phyloP scores from a whole-genome alignment of 345 rosid genomes.

The Sisymbrium altissimum region DNA sequence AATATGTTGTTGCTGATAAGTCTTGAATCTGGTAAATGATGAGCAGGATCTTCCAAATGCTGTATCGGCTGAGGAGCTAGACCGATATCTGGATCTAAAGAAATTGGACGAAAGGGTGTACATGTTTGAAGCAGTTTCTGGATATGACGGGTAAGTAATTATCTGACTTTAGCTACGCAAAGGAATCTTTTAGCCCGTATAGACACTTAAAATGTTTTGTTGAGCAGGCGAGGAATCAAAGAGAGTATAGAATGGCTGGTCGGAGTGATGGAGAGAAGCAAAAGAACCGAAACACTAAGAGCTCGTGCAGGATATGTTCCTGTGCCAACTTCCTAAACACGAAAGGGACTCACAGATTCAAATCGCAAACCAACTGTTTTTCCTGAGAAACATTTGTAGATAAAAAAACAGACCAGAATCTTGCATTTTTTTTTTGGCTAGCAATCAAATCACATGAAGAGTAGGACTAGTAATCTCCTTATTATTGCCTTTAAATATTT shows the following conservation, averaged over 20 bases:
- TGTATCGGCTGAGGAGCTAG: constrained; percentile 81
- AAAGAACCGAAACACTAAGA: constrained; percentile 86
- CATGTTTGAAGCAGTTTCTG: constrained; percentile 94
- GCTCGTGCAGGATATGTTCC: constrained; percentile 54
- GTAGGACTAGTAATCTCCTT: constrained; percentile 18
- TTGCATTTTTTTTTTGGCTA: constrained; percentile 24
- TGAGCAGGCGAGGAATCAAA: constrained; percentile 78
- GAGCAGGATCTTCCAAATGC: constrained; percentile 90
- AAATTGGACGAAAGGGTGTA: constrained; percentile 89
- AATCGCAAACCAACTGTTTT: background rate
- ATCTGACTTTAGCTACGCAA: background rate
- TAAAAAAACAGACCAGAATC: constrained; percentile 37
- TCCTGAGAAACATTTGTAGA: constrained; percentile 45
- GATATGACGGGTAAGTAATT: constrained; percentile 78
- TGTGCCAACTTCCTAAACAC: constrained; percentile 34
- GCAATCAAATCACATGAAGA: constrained; percentile 24
- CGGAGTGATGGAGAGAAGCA: constrained; percentile 95
- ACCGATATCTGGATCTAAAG: constrained; percentile 81
- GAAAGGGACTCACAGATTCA: background rate
- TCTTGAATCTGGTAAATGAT: background rate
- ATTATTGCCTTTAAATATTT: too few relatives aligned
- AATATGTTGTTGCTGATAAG: constrained; percentile 5
- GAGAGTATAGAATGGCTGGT: constrained; percentile 88
- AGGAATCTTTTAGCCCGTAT: background rate
- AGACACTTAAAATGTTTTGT: background rate